phyloP scores from a whole-genome alignment of 2,329 filamentous ascomycete species.

The Venturia oleaginea region DNA sequence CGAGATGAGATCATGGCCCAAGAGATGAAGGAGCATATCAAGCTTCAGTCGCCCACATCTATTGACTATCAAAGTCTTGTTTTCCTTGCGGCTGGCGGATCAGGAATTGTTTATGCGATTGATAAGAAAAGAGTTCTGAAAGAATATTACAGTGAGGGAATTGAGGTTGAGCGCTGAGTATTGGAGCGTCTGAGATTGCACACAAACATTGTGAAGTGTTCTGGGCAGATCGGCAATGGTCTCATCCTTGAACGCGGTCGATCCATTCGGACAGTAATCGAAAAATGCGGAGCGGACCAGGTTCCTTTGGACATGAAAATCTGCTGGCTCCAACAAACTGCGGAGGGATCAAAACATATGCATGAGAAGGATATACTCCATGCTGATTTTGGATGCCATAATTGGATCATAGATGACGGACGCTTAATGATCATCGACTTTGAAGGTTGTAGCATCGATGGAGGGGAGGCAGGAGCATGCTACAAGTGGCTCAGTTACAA shows the following conservation, averaged over 20 bases:
- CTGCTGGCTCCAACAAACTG: no score
- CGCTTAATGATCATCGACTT: conserved; percentile 16
- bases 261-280: no score
- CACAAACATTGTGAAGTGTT: neutral
- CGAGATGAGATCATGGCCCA: no score
- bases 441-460: conserved; percentile 17
- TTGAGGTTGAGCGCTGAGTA: neutral
- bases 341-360: no score
- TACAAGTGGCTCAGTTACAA: no score
- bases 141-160: neutral
- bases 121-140: neutral
- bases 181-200: neutral
- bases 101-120: neutral
- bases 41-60: neutral
- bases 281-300: no score
- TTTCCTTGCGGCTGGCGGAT: neutral
- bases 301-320: no score
- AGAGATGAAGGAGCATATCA: neutral
- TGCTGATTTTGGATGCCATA: no score
- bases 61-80: neutral
- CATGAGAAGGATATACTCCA: no score
- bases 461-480: conserved; percentile 16
- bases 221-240: neutral
- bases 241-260: no score
- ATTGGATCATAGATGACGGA: conserved; percentile 14